Base-by-base conservation (phyloP, 495 filamentous ascomycete genomes). In the Xylaria nigripes region DNA sequence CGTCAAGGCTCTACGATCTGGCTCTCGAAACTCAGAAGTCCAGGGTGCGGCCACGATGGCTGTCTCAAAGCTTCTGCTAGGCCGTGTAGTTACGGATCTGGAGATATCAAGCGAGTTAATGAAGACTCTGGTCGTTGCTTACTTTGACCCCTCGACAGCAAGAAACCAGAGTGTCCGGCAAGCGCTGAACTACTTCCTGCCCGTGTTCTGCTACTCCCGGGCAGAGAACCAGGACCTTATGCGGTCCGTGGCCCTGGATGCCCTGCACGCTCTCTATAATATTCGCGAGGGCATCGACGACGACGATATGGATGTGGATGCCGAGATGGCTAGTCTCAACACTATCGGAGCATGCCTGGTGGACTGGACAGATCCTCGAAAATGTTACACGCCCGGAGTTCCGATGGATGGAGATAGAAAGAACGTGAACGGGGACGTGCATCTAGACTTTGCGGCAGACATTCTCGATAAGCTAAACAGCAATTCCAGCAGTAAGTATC, bases 311-410 rank as follows among this genome's bases (percentile, higher is more conserved):
- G 89, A 86, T 8, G 84, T 90, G 24, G 82, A 83, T 19, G 86
- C 90, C 46, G 79, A 89, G 60, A 95, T 93, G 79, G 84, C 93
- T 1, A 78, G 84, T 23, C 79, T 93, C 59, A 73, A 70, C 8
- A 79, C 84, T 25, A 86, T 96, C 29, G 80, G 84, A 24, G 85
- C 83, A 2, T 90, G 93, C 70, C 68, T 98, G 1, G 79, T 89
- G 1, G 93, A 98, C 64, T 98, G 93, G 93, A 97, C 93, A 3
- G 93, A 98, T 68, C 89, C 91, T 50, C 78, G 94, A 18, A 86
- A 91, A 62, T 86, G 90, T 50, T 84, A 93, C 48, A 80, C 84
- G 1, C 77, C 88, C 10, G 83, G 79, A 1, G 73, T 80, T 34
- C 75, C 83, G 40, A 72, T 75, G 30, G 80, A 82, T 9, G 82